Evolutionary conservation across 192 early-diverging fungal species (phyloP), one percentile per base, ranked within the genome.

Genomic region (Podila minutissima): DNA sequence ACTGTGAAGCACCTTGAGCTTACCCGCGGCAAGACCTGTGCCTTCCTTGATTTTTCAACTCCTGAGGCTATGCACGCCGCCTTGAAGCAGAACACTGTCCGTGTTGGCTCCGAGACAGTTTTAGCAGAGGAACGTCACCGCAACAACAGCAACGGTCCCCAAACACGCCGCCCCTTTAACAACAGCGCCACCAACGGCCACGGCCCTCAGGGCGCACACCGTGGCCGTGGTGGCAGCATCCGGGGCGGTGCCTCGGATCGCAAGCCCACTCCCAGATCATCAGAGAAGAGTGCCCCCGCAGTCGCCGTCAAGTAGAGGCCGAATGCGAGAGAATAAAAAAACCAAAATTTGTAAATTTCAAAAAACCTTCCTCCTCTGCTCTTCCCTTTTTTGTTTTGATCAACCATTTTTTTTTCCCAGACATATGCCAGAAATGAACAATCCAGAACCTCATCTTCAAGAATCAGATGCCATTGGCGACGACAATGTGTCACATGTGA

Each of bases 1-100:
- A 62, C 64, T 3, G 83, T 94, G n/a, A 78, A 71, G 28, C 74
- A 88, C 59, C 87, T 96, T 32, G 92, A 93, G 67, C 75, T 49
- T 50, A 75, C 24, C 55, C 84, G 37, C 91, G 91, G 84, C 87
- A 86, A 71, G 70, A 64, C 31, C 66, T 81, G 77, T 31, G 77
- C 77, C 8, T 81, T 81, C 62, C 37, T 72, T 32, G 77, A 73
- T 24, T 81, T 72, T 61, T 28, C 71, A 8, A 73, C 77, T 8
- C 48, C 71, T 0, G 77, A 72, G 0, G 66, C 77, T 0, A 67
- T 67, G 31, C 33, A 68, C 46, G 65, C 64, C 20, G 77, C 77
- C 3, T 31, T 81, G 49, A 72, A 62, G 51, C 70, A 71, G 33
- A 71, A 68, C 32, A 46, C 26, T 19, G 70, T 81, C 10, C 31